A percentile compares a stretch with the other conserved stretches of the same genome.
Conservation (phyloP, 176 grass and related monocot genomes). For the Carex pumila region DNA sequence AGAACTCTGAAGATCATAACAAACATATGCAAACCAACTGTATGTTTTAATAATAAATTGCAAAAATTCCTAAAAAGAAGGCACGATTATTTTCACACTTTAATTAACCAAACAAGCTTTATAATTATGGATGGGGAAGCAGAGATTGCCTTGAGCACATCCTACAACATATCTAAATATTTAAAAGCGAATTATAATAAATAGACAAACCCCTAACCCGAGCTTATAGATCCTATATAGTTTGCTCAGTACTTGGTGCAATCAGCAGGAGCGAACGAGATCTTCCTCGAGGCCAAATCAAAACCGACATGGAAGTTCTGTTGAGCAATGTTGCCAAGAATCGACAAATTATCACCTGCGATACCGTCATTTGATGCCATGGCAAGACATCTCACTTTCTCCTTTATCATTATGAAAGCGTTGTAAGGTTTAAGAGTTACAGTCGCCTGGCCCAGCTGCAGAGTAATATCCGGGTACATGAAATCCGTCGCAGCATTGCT, state of each 20-base stretch:
- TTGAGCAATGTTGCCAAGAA: slow-evolving; percentile 55
- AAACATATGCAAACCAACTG: background rate
- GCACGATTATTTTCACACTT: background rate
- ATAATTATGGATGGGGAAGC: background rate
- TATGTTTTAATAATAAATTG: background rate
- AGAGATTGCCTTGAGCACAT: background rate
- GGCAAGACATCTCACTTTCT: slow-evolving; percentile 29
- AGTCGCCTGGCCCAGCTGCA: slow-evolving; percentile 29
- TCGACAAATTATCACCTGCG: background rate
- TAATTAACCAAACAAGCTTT: background rate
- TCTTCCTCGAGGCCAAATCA: slow-evolving; percentile 37
- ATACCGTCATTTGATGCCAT: background rate
- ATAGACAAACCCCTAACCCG: background rate
- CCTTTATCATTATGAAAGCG: slow-evolving; percentile 3
- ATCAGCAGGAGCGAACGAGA: slow-evolving; percentile 41
- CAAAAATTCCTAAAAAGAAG: background rate
- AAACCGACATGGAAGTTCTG: slow-evolving; percentile 53
- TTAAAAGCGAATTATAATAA: background rate
- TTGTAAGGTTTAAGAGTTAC: slow-evolving; percentile 33
- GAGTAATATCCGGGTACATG: slow-evolving; percentile 33
- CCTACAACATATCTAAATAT: background rate
- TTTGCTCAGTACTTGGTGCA: slow-evolving; percentile 27
- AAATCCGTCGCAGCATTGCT: background rate
- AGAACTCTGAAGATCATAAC: background rate
- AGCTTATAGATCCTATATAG: background rate